A percentile compares a stretch with the other conserved stretches of the same genome.
Evolutionary conservation across 345 rosid species (phyloP).

Genomic region (Eucalyptus decipiens): DNA sequence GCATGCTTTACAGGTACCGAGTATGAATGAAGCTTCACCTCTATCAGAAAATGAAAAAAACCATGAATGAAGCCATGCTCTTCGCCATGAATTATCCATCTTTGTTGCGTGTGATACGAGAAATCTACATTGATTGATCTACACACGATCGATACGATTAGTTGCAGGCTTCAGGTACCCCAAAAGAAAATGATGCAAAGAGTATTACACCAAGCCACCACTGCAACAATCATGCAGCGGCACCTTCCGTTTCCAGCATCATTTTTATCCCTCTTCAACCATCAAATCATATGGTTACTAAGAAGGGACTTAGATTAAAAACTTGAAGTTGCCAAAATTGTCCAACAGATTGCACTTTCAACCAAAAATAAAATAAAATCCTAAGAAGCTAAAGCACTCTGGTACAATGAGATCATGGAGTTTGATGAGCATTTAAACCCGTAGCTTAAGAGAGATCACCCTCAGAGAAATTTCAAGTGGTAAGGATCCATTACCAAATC

Average conservation of each 20-base stretch:
- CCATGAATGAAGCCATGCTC: not conserved
- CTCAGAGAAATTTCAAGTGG: not conserved
- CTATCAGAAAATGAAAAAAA: not conserved
- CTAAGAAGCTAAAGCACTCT: not conserved
- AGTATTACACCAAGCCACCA: not conserved
- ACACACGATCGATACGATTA: not conserved
- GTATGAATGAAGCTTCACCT: not conserved
- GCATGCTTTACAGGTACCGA: not conserved
- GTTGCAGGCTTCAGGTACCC: not conserved
- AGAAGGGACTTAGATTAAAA: not conserved
- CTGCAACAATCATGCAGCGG: not conserved
- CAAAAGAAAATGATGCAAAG: not conserved
- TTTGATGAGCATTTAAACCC: not conserved
- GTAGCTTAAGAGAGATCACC: not conserved
- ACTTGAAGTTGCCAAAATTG: not conserved
- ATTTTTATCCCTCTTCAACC: not conserved
- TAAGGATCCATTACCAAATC: not conserved
- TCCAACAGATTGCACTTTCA: not conserved
- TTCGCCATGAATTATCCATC: not conserved
- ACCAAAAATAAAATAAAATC: not conserved
- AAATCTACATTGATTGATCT: not conserved
- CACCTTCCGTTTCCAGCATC: not conserved
- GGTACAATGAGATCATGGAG: not conserved
- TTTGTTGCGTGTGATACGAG: not conserved
- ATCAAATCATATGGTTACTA: not conserved